These are phyloP conservation scores for Magnaporthales sp. DNA, from an alignment of 2,329 filamentous ascomycete species.

Conservation along the genomic window DNA sequence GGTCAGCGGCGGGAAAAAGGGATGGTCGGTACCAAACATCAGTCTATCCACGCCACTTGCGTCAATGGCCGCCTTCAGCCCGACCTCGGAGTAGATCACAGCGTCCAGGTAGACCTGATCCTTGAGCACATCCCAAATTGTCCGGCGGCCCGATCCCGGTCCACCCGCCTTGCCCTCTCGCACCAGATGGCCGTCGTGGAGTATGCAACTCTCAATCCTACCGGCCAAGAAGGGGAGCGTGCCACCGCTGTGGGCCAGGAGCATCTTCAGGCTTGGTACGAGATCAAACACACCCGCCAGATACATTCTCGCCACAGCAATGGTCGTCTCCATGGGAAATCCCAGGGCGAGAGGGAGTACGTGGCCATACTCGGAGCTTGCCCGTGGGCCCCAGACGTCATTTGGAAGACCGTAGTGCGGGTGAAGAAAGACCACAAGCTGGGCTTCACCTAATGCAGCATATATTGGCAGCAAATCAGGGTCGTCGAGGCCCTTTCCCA, in stretches of 20 bases:
- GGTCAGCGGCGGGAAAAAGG: conserved; percentile 72
- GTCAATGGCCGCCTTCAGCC: conserved; percentile 60
- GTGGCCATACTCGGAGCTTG: conserved; percentile 62
- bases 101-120: conserved; percentile 84
- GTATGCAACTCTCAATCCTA: conserved; percentile 77
- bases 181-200: conserved; percentile 71
- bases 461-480: conserved; percentile 63
- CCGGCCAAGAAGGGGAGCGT: conserved; percentile 85
- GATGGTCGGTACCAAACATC: conserved; percentile 77
- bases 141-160: conserved; percentile 29
- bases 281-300: conserved; percentile 79
- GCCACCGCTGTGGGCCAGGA: conserved; percentile 82
- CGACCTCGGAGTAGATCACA: conserved; percentile 72
- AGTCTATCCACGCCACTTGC: conserved; percentile 54
- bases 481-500: conserved; percentile 77
- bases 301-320: conserved; percentile 80
- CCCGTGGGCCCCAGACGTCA: conserved; percentile 67
- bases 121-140: conserved; percentile 46
- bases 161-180: conserved; percentile 45
- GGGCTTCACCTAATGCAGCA: conserved; percentile 53
- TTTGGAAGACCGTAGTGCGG: conserved; percentile 84
- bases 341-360: conserved; percentile 79
- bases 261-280: conserved; percentile 58
- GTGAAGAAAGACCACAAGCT: conserved; percentile 71
- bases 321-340: conserved; percentile 88